phyloP scores from a whole-genome alignment of 495 filamentous ascomycete species.

The Aspergillus taichungensis region DNA sequence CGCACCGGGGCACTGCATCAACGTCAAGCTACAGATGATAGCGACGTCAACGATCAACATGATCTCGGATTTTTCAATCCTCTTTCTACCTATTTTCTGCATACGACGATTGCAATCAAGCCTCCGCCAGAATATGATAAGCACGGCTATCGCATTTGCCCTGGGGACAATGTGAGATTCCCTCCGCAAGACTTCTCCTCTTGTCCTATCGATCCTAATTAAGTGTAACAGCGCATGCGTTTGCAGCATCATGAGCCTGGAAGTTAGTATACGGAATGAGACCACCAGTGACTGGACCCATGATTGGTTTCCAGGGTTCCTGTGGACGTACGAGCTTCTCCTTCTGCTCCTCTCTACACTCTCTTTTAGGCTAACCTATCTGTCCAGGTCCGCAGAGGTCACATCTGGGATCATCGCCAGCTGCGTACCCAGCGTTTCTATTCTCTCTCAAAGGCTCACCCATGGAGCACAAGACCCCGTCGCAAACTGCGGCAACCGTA shows the following conservation, averaged over 20 bases:
- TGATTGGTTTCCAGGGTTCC: conserved; percentile 14
- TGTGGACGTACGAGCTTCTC: conserved; percentile 15
- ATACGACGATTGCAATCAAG: conserved; percentile 26
- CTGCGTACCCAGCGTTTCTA: conserved; percentile 13
- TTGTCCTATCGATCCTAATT: background rate
- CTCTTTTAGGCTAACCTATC: too few relatives aligned
- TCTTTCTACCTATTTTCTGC: conserved; percentile 25
- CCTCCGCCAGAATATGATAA: conserved; percentile 12
- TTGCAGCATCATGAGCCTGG: conserved; percentile 14
- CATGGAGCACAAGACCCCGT: conserved; percentile 6
- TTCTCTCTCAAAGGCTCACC: conserved; percentile 10
- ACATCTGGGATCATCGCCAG: conserved; percentile 16
- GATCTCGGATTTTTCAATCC: conserved; percentile 26
- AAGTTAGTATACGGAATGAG: conserved; percentile 7
- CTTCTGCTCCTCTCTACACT: background rate
- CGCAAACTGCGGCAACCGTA: background rate
- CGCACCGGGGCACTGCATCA: conserved; percentile 20
- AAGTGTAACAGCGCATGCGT: conserved; percentile 9
- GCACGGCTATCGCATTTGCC: conserved; percentile 25
- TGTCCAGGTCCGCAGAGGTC: conserved; percentile 13
- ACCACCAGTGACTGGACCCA: conserved; percentile 8
- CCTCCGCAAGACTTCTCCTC: background rate
- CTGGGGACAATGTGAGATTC: conserved; percentile 22
- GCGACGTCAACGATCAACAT: conserved; percentile 29
- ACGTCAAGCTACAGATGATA: conserved; percentile 20